Percentiles rank a stretch among this genome's conserved stretches.
Evolutionary conservation across 192 early-diverging fungal species (phyloP).

Genomic region (Podila epicladia): DNA sequence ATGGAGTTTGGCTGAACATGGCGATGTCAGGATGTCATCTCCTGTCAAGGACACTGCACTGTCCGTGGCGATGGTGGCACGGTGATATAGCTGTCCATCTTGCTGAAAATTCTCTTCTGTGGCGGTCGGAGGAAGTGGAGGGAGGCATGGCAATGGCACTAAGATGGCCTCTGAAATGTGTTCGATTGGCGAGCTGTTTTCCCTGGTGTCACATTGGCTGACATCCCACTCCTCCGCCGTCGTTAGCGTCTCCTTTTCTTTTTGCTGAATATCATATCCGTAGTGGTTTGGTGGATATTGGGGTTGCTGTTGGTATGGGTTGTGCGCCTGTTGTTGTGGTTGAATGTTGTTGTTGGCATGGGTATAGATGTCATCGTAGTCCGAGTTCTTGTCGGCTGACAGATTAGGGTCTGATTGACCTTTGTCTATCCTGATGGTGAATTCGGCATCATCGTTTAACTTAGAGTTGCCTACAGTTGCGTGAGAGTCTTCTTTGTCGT

Average conservation of each 20-base stretch:
- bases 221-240: neutral
- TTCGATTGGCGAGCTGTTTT: neutral
- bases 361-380: neutral
- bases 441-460: neutral
- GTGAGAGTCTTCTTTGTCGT: neutral
- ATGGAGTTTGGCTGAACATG: too few relatives aligned
- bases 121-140: neutral
- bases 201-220: too few relatives aligned
- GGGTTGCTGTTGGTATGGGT: neutral
- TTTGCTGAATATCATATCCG: constrained; percentile 27
- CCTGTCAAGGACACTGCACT: constrained; percentile 12
- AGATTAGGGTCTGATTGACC: neutral
- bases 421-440: neutral
- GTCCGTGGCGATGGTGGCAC: neutral
- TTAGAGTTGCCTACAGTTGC: neutral
- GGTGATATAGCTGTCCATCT: neutral
- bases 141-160: neutral
- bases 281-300: constrained; percentile 27
- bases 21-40: neutral
- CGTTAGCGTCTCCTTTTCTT: neutral
- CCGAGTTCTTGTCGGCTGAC: constrained; percentile 1
- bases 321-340: constrained; percentile 11
- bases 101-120: neutral
- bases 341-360: neutral
- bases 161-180: neutral